Evolutionary conservation across 192 early-diverging fungal genomes (phyloP).

Genomic region (Linnemannia schmuckeri): DNA sequence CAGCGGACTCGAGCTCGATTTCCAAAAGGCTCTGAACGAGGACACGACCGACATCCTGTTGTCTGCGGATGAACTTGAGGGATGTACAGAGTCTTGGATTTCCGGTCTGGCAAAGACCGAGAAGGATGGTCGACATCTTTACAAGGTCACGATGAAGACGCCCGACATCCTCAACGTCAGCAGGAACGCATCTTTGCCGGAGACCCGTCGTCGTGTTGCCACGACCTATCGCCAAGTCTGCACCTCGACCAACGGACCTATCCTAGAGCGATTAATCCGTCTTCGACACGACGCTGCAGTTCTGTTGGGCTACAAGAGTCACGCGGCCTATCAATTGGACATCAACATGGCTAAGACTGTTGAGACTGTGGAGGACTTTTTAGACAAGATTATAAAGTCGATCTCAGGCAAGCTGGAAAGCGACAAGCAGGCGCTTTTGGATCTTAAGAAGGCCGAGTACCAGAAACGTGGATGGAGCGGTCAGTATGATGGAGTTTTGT

Average conservation of each 20-base stretch:
- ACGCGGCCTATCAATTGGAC: slow-evolving; percentile 82
- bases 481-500: slow-evolving; percentile 71
- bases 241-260: slow-evolving; percentile 55
- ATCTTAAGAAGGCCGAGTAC: slow-evolving; percentile 70
- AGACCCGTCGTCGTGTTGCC: slow-evolving; percentile 27
- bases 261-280: slow-evolving; percentile 42
- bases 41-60: slow-evolving; percentile 67
- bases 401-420: slow-evolving; percentile 69
- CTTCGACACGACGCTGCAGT: slow-evolving; percentile 67
- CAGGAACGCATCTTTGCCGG: slow-evolving; percentile 23
- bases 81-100: slow-evolving; percentile 57
- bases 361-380: slow-evolving; percentile 73
- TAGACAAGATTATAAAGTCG: slow-evolving; percentile 69
- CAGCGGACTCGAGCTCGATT: slow-evolving; percentile 77
- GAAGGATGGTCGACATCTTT: slow-evolving; percentile 66
- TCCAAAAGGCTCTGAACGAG: slow-evolving; percentile 79
- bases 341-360: slow-evolving; percentile 87
- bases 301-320: slow-evolving; percentile 78
- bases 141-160: slow-evolving; percentile 68
- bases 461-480: slow-evolving; percentile 61
- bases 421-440: slow-evolving; percentile 73
- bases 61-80: slow-evolving; percentile 49
- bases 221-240: slow-evolving; percentile 51
- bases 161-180: slow-evolving; percentile 45
- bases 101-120: slow-evolving; percentile 45